A percentile compares a stretch with the other conserved stretches of the same genome.
Evolutionary conservation across 805 yeast species (phyloP).

Genomic region (Candida gorgasii): DNA sequence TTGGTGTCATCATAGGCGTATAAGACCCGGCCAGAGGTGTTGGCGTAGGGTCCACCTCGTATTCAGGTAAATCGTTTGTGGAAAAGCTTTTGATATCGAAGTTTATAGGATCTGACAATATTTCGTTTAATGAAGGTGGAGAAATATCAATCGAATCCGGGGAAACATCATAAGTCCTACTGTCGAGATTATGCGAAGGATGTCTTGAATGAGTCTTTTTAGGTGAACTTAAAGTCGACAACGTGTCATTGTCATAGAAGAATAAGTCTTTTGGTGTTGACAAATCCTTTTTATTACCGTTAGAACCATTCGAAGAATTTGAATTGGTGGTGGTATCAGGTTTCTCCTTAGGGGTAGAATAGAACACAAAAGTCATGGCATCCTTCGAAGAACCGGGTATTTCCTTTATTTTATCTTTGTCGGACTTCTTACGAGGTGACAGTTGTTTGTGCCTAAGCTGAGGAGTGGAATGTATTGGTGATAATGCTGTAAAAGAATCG

Average conservation of each 20-base stretch:
- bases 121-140: slow-evolving; percentile 5
- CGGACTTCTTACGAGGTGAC: slow-evolving; percentile 1
- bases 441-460: background rate
- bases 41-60: background rate
- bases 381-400: background rate
- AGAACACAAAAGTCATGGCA: slow-evolving; percentile 2
- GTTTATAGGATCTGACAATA: slow-evolving; percentile 11
- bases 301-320: no score
- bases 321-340: background rate
- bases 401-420: background rate
- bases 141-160: slow-evolving; percentile 4
- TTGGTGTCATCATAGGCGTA: background rate
- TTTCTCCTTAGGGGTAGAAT: slow-evolving; percentile 3
- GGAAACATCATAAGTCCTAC: background rate
- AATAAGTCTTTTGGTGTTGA: slow-evolving; percentile 14
- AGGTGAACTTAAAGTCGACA: background rate
- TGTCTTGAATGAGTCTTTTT: background rate
- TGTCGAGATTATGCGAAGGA: background rate
- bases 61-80: slow-evolving; percentile 1
- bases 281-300: background rate
- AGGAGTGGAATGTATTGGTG: background rate
- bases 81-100: background rate
- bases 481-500: background rate
- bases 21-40: background rate
- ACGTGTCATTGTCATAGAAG: slow-evolving; percentile 5